Conservation (phyloP, 257 asterid species). For the Verbena officinalis region DNA sequence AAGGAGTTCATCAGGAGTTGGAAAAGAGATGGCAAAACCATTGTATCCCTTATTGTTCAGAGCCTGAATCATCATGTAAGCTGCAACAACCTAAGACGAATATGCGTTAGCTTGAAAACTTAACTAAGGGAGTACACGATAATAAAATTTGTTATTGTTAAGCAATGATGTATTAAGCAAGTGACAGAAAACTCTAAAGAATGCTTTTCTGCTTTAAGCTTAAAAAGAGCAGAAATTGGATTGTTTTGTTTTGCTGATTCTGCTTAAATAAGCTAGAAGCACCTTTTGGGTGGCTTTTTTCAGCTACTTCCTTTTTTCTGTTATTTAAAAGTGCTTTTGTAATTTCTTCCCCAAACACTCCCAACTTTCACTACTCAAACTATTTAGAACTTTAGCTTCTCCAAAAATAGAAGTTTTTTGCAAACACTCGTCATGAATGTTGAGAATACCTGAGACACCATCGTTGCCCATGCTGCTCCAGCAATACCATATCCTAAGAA, state of each 20-base stretch:
- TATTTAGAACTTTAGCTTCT: too few species aligned
- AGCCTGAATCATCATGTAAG: slow-evolving; percentile 84
- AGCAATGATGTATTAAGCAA: slow-evolving; percentile 11
- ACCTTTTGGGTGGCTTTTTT: too few species aligned
- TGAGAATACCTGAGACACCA: slow-evolving; percentile 78
- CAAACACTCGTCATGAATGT: too few species aligned
- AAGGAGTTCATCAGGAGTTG: slow-evolving; percentile 65
- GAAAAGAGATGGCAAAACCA: slow-evolving; percentile 81
- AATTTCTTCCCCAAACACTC: too few species aligned
- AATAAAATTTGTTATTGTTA: not conserved
- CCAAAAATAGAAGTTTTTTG: too few species aligned
- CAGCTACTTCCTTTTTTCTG: too few species aligned
- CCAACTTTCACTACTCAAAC: too few species aligned
- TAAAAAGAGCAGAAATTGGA: too few species aligned
- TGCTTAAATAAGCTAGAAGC: too few species aligned
- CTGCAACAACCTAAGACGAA: slow-evolving; percentile 83
- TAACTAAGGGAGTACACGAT: not conserved
- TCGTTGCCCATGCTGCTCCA: slow-evolving; percentile 99
- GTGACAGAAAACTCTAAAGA: slow-evolving; percentile 22
- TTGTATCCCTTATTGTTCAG: slow-evolving; percentile 79
- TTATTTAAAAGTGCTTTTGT: too few species aligned
- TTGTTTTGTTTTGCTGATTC: too few species aligned
- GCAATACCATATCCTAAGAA: slow-evolving; percentile 87
- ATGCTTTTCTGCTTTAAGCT: too few species aligned
- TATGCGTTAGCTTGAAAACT: slow-evolving; percentile 20